Evolutionary conservation across 2,329 filamentous ascomycete genomes (phyloP), one percentile per base, ranked within the genome.

Genomic region (Talaromyces sp.): DNA sequence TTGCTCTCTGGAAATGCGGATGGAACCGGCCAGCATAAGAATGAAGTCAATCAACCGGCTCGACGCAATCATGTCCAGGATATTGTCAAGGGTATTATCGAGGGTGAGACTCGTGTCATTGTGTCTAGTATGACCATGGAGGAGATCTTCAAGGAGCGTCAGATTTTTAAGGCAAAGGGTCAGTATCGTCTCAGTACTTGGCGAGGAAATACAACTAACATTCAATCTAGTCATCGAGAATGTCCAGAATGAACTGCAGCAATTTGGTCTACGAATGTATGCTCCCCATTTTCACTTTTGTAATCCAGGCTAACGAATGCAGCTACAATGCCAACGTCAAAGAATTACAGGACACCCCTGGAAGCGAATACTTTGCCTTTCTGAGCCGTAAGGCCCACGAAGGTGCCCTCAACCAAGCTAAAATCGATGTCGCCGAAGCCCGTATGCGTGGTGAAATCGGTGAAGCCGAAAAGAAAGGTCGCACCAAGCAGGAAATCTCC

Each of bases 71-170:
- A 94, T 78, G 88, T 95, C 16, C 89, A 90, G 73, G 90, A 90
- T 70, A 96, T 96, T 67, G 89, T 96, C 77, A 94, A 92, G 77
- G 92, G 91, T 66, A 93, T 96, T 75, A 95, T 96, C 70, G 91
- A 96, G 76, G 92, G 92, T 67, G 92, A 96, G 77, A 93, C 90
- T 0, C 86, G 92, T 66, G 90, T 92, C 6, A 87, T 96, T 62
- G 90, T 96, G 49, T 91, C 89, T 0, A 89, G 87, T 70, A 94
- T 96, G 90, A 93, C 91, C n/a, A 94, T 95, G 90, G 91, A 94
- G 74, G 91, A 95, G 77, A 90, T 96, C 66, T 93, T 93, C 77
- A 89, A 88, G 66, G 89, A 91, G 77, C 83, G 90, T 39, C 88
- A 91, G 70, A 82, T 90, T 50, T 93, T 93, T 82, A 92, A 94